phyloP scores from a whole-genome alignment of 129 eudicot species.

The Dittrichia graveolens region DNA sequence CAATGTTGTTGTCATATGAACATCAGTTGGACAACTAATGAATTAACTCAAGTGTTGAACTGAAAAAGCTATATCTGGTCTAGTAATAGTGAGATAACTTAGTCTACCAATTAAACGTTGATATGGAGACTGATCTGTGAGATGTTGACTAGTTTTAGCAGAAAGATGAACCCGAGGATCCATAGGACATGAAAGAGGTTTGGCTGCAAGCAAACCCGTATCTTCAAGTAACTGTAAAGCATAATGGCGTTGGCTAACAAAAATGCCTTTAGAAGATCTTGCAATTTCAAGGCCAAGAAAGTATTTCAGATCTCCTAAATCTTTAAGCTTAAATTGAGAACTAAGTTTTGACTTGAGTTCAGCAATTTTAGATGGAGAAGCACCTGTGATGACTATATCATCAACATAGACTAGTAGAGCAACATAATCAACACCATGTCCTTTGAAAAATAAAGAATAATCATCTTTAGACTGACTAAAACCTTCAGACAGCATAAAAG shows the following conservation, averaged over 20 bases:
- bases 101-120: background rate
- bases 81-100: no score
- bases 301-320: background rate
- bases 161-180: background rate
- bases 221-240: background rate
- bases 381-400: background rate
- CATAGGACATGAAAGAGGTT: background rate
- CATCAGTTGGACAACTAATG: no score
- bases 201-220: background rate
- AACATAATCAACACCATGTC: background rate
- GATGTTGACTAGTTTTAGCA: background rate
- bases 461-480: background rate
- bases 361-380: background rate
- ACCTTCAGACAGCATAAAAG: background rate
- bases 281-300: background rate
- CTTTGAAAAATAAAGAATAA: background rate
- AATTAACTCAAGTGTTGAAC: no score
- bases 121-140: background rate
- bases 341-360: background rate
- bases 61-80: no score
- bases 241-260: background rate
- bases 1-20: no score
- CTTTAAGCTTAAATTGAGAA: background rate
- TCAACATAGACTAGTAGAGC: background rate
- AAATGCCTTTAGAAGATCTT: background rate